These are phyloP conservation scores for Pterulicium gracile DNA, from an alignment of 1,284 basidiomycete species.

Conservation along the genomic window DNA sequence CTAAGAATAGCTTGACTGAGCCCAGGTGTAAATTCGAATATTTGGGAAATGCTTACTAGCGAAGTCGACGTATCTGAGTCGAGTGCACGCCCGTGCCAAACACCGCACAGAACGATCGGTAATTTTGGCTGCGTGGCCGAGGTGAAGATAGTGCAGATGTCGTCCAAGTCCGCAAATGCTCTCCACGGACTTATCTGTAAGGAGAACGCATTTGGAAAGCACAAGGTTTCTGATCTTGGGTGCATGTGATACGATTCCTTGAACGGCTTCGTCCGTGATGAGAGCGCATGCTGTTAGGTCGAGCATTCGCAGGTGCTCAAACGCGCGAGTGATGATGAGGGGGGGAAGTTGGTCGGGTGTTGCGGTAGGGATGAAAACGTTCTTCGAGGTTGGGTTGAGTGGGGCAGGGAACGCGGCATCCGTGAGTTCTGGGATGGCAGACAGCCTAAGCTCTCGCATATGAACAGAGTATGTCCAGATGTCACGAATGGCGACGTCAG, in stretches of 20 bases:
- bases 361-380: conserved; percentile 15
- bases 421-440: conserved; percentile 71
- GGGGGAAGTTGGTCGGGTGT: conserved; percentile 42
- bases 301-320: conserved; percentile 81
- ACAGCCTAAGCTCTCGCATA: conserved; percentile 87
- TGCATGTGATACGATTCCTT: conserved; percentile 81
- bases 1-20: conserved; percentile 26
- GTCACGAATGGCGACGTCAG: conserved; percentile 71
- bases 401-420: conserved; percentile 82
- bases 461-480: conserved; percentile 75
- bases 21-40: conserved; percentile 5
- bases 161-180: conserved; percentile 84
- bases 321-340: conserved; percentile 44
- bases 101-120: conserved; percentile 84
- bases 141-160: conserved; percentile 90
- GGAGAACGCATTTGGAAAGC: conserved; percentile 78
- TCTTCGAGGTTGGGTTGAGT: conserved; percentile 25
- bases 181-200: conserved; percentile 84
- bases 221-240: conserved; percentile 90
- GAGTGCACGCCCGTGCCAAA: conserved; percentile 80
- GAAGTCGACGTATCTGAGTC: conserved; percentile 94
- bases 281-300: conserved; percentile 81
- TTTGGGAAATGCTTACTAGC: conserved; percentile 59
- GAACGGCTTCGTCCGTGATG: conserved; percentile 83
- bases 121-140: conserved; percentile 85